These are phyloP conservation scores for Tillandsia fasciculata DNA, from an alignment of 176 grass and related monocot genomes.

Conservation along the genomic window DNA sequence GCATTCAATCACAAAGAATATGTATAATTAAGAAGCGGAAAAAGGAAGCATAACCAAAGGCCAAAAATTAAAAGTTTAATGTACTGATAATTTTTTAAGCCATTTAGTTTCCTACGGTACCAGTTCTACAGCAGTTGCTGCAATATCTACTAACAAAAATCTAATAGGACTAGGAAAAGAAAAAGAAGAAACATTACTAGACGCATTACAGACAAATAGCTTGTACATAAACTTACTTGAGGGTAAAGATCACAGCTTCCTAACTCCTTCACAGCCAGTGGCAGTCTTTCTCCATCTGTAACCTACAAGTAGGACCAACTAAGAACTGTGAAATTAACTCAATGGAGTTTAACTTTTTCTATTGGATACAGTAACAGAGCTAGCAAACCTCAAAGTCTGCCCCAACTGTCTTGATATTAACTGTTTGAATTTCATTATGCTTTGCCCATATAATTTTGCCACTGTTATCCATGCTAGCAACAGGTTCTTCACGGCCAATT, in stretches of 20 bases:
- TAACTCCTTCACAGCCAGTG: constrained; percentile 85
- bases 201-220: background rate
- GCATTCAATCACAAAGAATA: no score
- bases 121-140: background rate
- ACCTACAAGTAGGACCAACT: constrained; percentile 37
- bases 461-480: constrained; percentile 92
- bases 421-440: constrained; percentile 95
- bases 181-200: background rate
- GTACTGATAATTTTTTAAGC: background rate
- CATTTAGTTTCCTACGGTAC: background rate
- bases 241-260: constrained; percentile 98
- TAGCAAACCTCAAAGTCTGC: constrained; percentile 66
- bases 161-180: background rate
- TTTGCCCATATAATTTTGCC: constrained; percentile 99
- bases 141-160: background rate
- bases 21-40: no score
- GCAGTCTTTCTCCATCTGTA: constrained; percentile 91
- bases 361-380: background rate
- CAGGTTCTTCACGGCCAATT: constrained; percentile 92
- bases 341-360: background rate
- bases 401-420: constrained; percentile 92
- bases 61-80: no score
- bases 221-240: constrained; percentile 50
- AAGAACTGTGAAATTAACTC: constrained; percentile 3
- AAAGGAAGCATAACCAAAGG: no score